phyloP scores from a whole-genome alignment of 768 basidiomycete species.

The Hygrocybe punicea region DNA sequence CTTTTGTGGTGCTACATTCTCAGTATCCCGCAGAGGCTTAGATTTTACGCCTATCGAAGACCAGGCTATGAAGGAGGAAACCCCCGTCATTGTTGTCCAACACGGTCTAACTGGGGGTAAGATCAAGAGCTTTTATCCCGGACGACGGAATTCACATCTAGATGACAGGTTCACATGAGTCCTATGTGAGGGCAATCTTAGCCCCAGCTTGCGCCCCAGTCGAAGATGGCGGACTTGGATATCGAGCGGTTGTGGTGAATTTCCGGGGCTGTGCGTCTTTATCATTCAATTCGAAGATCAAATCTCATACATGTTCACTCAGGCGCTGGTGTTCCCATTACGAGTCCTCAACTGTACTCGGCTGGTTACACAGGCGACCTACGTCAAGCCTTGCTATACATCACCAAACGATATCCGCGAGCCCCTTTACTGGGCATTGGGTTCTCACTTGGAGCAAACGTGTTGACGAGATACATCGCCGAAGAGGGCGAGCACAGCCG shows the following conservation, averaged over 20 bases:
- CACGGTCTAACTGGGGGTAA: constrained; percentile 56
- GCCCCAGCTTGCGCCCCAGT: constrained; percentile 67
- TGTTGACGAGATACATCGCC: constrained; percentile 84
- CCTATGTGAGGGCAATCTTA: constrained; percentile 82
- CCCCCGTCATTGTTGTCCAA: constrained; percentile 55
- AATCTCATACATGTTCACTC: constrained; percentile 16
- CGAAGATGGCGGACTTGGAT: constrained; percentile 82
- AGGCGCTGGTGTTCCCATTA: constrained; percentile 86
- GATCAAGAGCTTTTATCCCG: not conserved
- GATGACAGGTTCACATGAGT: constrained; percentile 76
- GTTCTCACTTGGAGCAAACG: constrained; percentile 92
- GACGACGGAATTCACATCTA: constrained; percentile 7
- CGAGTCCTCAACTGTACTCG: constrained; percentile 78
- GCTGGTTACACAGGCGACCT: constrained; percentile 90
- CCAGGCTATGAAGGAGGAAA: constrained; percentile 35
- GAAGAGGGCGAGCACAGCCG: constrained; percentile 70
- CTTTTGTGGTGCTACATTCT: not conserved
- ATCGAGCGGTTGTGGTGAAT: constrained; percentile 86
- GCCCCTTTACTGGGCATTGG: constrained; percentile 85
- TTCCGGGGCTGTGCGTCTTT: constrained; percentile 79
- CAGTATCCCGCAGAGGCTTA: constrained; percentile 48
- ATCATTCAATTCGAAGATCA: constrained; percentile 9
- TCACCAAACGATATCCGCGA: constrained; percentile 66
- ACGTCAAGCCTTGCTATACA: constrained; percentile 73
- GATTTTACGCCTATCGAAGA: constrained; percentile 57